phyloP scores from a whole-genome alignment of 2,329 filamentous ascomycete species.

The Alternaria sp. region DNA sequence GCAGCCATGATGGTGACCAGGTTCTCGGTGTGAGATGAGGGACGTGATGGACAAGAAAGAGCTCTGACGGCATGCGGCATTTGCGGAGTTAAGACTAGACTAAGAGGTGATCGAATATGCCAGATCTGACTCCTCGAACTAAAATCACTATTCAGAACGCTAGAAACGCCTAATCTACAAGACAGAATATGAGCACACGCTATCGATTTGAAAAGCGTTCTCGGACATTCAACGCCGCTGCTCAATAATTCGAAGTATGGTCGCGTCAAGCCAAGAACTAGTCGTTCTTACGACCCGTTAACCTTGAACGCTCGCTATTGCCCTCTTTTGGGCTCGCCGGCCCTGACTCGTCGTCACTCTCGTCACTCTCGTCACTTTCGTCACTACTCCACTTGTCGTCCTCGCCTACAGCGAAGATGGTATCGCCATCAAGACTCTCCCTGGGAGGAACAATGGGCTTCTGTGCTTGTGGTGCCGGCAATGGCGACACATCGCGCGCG shows the following conservation, averaged over 20 bases:
- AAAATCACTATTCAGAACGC: slow-evolving; percentile 11
- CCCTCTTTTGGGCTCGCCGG: slow-evolving; percentile 61
- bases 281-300: slow-evolving; percentile 47
- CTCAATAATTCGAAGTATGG: slow-evolving; percentile 8
- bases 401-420: slow-evolving; percentile 90
- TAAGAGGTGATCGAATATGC: not conserved
- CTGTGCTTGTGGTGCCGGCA: slow-evolving; percentile 62
- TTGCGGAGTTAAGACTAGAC: slow-evolving; percentile 24
- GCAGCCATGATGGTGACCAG: slow-evolving; percentile 22
- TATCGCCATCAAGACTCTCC: slow-evolving; percentile 83
- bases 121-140: not conserved
- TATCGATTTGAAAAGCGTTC: slow-evolving; percentile 8
- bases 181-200: slow-evolving; percentile 7
- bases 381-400: slow-evolving; percentile 87
- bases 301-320: slow-evolving; percentile 40
- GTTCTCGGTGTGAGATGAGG: not conserved
- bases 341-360: slow-evolving; percentile 52
- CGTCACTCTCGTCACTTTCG: slow-evolving; percentile 13
- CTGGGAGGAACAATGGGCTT: slow-evolving; percentile 60
- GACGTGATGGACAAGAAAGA: not conserved
- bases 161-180: slow-evolving; percentile 12
- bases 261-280: slow-evolving; percentile 21
- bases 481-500: slow-evolving; percentile 54
- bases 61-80: slow-evolving; percentile 23
- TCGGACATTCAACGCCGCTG: slow-evolving; percentile 21